Evolutionary conservation across 140 eudicot species (phyloP), one percentile per base, ranked within the genome.

Genomic region (Oenanthe javanica): DNA sequence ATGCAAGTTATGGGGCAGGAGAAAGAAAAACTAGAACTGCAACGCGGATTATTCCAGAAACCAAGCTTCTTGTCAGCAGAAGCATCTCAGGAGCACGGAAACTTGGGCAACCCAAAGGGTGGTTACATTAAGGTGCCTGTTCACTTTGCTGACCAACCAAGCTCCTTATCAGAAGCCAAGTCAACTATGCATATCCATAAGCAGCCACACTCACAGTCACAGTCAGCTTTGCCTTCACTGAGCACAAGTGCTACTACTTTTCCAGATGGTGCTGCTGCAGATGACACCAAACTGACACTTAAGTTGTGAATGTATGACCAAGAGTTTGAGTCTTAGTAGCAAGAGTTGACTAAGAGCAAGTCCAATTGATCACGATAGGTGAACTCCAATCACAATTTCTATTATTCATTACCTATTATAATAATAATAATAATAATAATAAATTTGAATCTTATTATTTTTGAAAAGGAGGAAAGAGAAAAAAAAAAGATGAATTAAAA

Each of bases 1-100:
- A 89, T 84, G 89, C 88, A 78, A 19, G 49, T 77, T 59, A 79
- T 47, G 38, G 83, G 81, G 40, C 25, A 63, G 77, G 59, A 73
- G 77, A 61, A 61, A 66, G 81, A 59, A 42, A 27, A 19, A 27
- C 0, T 11, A 25, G 19, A 66, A 66, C 0, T 66, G 45, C 42
- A 31, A 27, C 42, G 72, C 1, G 43, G 42, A 27, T 66, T 66
- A 27, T 66, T 66, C 43, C 19, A 3, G 15, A 42, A 27, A 66
- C 16, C 19, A 27, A 1, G 13, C 19, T 64, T 16, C 19, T 66
- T 12, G 11, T 66, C 43, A 66, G 40, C 72, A 10, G 43, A 25
- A 66, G 72, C 72, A 23, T 2, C 3, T 25, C 78, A 23, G 63
- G 18, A 31, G 9, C 78, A 45, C 3, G 81, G 81, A 55, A 7